These are phyloP conservation scores for Flaveria sonorensis DNA, from an alignment of 129 eudicot species.

Conservation along the genomic window DNA sequence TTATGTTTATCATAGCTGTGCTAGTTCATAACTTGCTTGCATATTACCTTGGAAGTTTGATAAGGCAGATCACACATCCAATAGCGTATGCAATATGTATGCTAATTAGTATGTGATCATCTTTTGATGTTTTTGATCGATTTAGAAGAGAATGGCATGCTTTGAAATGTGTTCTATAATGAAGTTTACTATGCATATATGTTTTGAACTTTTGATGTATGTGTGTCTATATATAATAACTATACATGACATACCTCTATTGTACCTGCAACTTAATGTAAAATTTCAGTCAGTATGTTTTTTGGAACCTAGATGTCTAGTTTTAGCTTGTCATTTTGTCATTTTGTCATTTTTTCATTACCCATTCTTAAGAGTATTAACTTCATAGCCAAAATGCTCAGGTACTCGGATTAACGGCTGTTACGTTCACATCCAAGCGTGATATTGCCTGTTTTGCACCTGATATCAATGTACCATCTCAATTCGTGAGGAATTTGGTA, in stretches of 20 bases:
- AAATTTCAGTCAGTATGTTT: neutral
- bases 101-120: constrained; percentile 10
- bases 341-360: neutral
- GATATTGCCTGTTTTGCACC: constrained; percentile 46
- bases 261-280: neutral
- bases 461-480: constrained; percentile 34
- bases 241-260: neutral
- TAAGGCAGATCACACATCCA: neutral
- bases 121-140: constrained; percentile 8
- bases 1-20: constrained; percentile 6
- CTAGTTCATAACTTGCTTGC: constrained; percentile 1
- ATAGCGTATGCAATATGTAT: constrained; percentile 8
- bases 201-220: neutral
- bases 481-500: constrained; percentile 30
- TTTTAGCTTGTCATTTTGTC: constrained; percentile 10
- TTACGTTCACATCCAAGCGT: constrained; percentile 55
- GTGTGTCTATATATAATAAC: neutral
- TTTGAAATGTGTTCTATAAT: neutral
- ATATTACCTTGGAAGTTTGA: constrained; percentile 22
- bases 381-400: constrained; percentile 32
- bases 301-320: neutral
- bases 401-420: constrained; percentile 55
- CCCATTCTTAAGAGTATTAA: constrained; percentile 5
- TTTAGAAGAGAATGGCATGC: neutral
- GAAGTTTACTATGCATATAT: neutral